Evolutionary conservation across 1,284 basidiomycete genomes (phyloP), one percentile per base, ranked within the genome.

Genomic region (Rhodotorula sp.): DNA sequence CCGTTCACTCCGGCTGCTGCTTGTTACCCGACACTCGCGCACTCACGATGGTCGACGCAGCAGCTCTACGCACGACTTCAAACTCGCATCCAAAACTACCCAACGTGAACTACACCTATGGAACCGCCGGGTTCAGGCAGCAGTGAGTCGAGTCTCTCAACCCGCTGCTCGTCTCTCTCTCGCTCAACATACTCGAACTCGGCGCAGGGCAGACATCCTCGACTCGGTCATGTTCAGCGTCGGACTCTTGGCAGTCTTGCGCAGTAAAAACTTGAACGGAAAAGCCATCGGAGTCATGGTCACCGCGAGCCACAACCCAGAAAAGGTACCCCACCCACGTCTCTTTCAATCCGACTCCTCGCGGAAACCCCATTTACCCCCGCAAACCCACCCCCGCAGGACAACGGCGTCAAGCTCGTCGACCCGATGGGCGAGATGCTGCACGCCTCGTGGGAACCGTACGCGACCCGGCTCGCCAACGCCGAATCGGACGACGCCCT

Each of bases 341-440:
- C 42, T 55, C 62, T 29, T 26, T 4, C 6, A 14, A 1, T 7
- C 18, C 24, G 56, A 10, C 29, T 15, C 6, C n/a, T 24, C 15
- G 1, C 3, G 2, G 14, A 22, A 42, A 17, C 22, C 22, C 24
- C 1, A 49, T n/a, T 22, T 22, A 58, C 48, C 30, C 4, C 7
- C 42, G 24, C 15, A 3, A 1, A 26, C 8, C 0, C 26, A n/a
- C n/a, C n/a, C 49, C 12, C 24, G 18, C 78, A 97, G 92, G 96
- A 99, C 81, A 99, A 99, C 80, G 96, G 96, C 48, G 93, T 98
- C 72, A 99, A 99, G 82, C 87, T 99, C 62, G 93, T 99, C 57
- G 96, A 99, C 82, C 92, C 96, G 24, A 88, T 88, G 20, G 96
- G 96, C n/a, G 96, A 99, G 81, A 99, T 99, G 96, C 86, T 99